Evolutionary conservation across 2,329 filamentous ascomycete genomes (phyloP).

Genomic region (Lojkania enalia): DNA sequence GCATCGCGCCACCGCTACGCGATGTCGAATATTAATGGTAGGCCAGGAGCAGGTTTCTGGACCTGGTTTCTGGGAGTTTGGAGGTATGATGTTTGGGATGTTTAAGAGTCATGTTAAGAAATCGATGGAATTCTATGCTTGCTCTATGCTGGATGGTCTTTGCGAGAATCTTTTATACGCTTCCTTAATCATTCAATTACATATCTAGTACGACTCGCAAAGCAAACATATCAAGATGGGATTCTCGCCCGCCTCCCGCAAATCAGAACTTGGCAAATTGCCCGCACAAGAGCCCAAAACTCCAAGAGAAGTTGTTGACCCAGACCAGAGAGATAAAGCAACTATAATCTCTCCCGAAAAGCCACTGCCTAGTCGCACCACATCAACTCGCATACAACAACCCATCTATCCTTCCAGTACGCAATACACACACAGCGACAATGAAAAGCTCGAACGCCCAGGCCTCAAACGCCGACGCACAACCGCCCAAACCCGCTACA

Average conservation of each 20-base stretch:
- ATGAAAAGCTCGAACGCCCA: slow-evolving; percentile 15
- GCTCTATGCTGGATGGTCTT: too few species aligned
- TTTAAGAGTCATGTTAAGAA: neutral
- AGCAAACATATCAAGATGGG: slow-evolving; percentile 1
- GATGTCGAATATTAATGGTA: slow-evolving; percentile 2
- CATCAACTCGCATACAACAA: slow-evolving; percentile 24
- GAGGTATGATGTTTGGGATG: neutral
- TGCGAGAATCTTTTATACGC: too few species aligned
- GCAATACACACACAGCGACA: slow-evolving; percentile 1
- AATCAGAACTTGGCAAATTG: neutral
- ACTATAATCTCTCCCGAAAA: too few species aligned
- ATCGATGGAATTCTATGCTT: too few species aligned
- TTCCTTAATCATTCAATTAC: too few species aligned
- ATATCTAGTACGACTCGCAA: too few species aligned
- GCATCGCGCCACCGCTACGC: slow-evolving; percentile 2
- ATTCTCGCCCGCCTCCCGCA: neutral
- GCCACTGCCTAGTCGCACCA: slow-evolving; percentile 18
- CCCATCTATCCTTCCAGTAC: slow-evolving; percentile 11
- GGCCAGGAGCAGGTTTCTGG: slow-evolving; percentile 27
- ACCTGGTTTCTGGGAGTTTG: slow-evolving; percentile 8
- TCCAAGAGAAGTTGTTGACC: slow-evolving; percentile 1
- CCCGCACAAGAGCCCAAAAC: slow-evolving; percentile 2
- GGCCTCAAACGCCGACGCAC: slow-evolving; percentile 27
- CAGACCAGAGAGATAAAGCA: too few species aligned
- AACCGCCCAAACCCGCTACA: slow-evolving; percentile 33